Evolutionary conservation across 306 rosid species (phyloP), one percentile per base, ranked within the genome.

Genomic region (Ammopiptanthus mongolicus): DNA sequence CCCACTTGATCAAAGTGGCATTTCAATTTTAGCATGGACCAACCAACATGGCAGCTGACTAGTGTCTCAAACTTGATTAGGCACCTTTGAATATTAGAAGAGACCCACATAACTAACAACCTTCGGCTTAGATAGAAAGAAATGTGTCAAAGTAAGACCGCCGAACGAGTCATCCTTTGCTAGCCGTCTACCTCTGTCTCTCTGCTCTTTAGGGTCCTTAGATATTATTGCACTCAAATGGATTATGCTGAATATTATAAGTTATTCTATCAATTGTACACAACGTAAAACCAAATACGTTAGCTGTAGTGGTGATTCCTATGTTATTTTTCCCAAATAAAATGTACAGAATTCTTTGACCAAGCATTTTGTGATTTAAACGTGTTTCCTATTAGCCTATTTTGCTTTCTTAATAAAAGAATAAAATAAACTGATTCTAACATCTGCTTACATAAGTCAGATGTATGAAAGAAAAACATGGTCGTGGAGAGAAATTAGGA

Each of bases 81-180:
- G 58, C 37, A 53, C 28, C n/a, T 48, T 47, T 23, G n/a, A 55
- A n/a, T 46, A 28, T 14, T 51, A 55, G 13, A 71, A 23, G 8
- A 19, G 71, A 64, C 63, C 52, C 31, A 17, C 68, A 23, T 34
- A 68, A 56, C 31, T 10, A 57, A 71, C 12, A 34, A 7, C 48
- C 0, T 42, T 23, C 8, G 59, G 17, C 18, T 10, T 56, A 56
- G 3, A 53, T 0, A 25, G 1, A 25, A 25, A 25, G 1, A 68
- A 15, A 1, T 29, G 41, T 62, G 85, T 76, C 78, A 73, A 85
- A 71, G 23, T 12, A 28, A 60, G 69, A 82, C 83, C 66, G 80
- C 87, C 75, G 87, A 84, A 84, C 71, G 81, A 76, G 84, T 77
- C 90, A 46, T 81, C 53, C 39, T 81, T 65, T 67, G 72, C 61